phyloP scores from a whole-genome alignment of 371 early-diverging fungal species.

The Encephalitozoon cuniculi region DNA sequence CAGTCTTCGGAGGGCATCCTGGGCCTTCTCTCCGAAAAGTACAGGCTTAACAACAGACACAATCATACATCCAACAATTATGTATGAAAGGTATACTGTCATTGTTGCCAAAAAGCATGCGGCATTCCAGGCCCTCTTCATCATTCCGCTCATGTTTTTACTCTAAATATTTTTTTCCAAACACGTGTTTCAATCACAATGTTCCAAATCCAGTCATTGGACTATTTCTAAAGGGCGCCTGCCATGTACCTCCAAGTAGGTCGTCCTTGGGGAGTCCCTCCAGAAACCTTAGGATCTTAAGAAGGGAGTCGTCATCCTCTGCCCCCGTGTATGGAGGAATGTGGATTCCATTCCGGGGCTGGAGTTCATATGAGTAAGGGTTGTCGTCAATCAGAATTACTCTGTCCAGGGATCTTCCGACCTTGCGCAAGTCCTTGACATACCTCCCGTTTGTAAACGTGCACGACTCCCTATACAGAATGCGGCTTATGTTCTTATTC shows the following conservation, averaged over 20 bases:
- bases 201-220: neutral
- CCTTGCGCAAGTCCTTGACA: constrained; percentile 76
- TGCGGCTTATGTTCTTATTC: constrained; percentile 70
- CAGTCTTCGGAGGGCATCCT: neutral
- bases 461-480: constrained; percentile 87
- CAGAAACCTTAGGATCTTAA: neutral
- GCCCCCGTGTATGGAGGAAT: neutral
- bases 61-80: neutral
- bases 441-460: constrained; percentile 80
- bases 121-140: neutral
- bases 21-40: neutral
- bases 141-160: neutral
- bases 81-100: neutral
- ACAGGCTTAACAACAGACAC: neutral
- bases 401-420: constrained; percentile 72
- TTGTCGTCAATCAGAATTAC: constrained; percentile 31
- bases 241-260: neutral
- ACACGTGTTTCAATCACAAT: constrained; percentile 1
- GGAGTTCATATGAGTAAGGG: neutral
- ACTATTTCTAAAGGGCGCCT: neutral
- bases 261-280: neutral
- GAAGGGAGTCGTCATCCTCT: neutral
- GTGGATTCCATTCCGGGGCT: constrained; percentile 14
- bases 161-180: constrained; percentile 9
- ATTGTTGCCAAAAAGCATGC: neutral